Base-by-base conservation (phyloP, 2,329 filamentous ascomycete genomes). In the Berkeleyomyces basicola region DNA sequence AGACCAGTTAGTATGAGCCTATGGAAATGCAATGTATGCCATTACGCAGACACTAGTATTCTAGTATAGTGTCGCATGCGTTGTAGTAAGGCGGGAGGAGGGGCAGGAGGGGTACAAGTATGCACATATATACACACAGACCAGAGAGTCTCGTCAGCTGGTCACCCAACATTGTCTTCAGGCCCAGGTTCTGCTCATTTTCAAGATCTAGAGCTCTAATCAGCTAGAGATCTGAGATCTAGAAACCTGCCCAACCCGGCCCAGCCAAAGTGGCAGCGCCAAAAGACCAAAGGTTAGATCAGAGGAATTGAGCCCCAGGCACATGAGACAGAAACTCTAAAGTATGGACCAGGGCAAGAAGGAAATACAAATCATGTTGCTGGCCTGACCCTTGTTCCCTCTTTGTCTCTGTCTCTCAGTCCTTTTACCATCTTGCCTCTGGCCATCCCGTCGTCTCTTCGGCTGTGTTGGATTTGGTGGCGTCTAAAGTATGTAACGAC, bases 271-370 rank as follows among this genome's bases (percentile, higher is more conserved):
- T 36, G 33, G 31, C 33, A 55, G 5, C 14, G 51, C 51, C 33
- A 39, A 46, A 46, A 46, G 11, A 55, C 51, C 36, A 37, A 36
- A 39, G 33, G 16, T 16, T 5, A 37, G 51, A 14, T 55, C 31
- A 37, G 33, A 55, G 51, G 51, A 55, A 55, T 55, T 55, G 36
- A 55, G n/a, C 51, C 51, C 51, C 51, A 55, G 51, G 37, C 51
- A n/a, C 43, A 55, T 55, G 33, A 55, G 51, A 55, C 51, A 55
- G 51, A 39, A 55, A 55, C 51, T 55, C 51, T 55, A 55, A 55
- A 55, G 51, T 36, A 55, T 55, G 51, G 51, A 31, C 51, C 51
- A 55, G 51, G 51, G 51, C 51, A 39, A 55, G 51, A 55, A 39
- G 51, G 37, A 55, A 55, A 55, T 14, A 55, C 51, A 55, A 55